Conservation (phyloP, 2,329 filamentous ascomycete species). For the Helicocarpus griseus region DNA sequence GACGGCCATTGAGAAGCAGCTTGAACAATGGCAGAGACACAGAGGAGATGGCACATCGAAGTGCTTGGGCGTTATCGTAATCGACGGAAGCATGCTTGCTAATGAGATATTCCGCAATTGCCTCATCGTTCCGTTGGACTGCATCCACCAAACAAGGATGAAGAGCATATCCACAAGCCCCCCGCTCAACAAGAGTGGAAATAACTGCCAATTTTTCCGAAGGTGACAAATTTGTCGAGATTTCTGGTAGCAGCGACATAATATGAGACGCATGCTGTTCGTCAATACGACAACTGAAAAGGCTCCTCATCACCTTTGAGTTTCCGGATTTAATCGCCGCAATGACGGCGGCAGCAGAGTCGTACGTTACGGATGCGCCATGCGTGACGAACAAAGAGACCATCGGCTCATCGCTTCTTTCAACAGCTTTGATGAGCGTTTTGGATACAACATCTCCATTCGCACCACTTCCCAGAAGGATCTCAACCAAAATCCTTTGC, state of each 20-base stretch:
- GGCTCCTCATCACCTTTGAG: slow-evolving; percentile 37
- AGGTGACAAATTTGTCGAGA: slow-evolving; percentile 5
- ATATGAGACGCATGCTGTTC: slow-evolving; percentile 39
- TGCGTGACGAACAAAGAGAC: slow-evolving; percentile 44
- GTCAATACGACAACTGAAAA: slow-evolving; percentile 38
- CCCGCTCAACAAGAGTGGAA: slow-evolving; percentile 11
- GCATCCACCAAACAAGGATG: slow-evolving; percentile 14
- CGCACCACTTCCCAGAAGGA: slow-evolving; percentile 50
- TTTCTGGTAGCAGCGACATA: slow-evolving; percentile 16
- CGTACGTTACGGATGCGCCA: slow-evolving; percentile 47
- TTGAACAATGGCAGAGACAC: slow-evolving; percentile 9
- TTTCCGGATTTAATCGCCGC: slow-evolving; percentile 41
- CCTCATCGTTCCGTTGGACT: slow-evolving; percentile 14
- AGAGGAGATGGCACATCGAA: slow-evolving; percentile 13
- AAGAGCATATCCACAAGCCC: slow-evolving; percentile 14
- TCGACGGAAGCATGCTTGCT: slow-evolving; percentile 17
- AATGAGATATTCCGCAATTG: slow-evolving; percentile 15
- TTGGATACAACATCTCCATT: slow-evolving; percentile 42
- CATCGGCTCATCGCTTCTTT: slow-evolving; percentile 46
- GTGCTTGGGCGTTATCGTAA: slow-evolving; percentile 15
- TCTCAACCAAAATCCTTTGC: slow-evolving; percentile 45
- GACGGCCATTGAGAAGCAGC: slow-evolving; percentile 10
- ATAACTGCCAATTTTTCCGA: slow-evolving; percentile 14
- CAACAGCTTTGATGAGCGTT: slow-evolving; percentile 42
- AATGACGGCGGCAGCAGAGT: slow-evolving; percentile 43